Evolutionary conservation across 345 rosid genomes (phyloP).

Genomic region (Passiflora organensis): DNA sequence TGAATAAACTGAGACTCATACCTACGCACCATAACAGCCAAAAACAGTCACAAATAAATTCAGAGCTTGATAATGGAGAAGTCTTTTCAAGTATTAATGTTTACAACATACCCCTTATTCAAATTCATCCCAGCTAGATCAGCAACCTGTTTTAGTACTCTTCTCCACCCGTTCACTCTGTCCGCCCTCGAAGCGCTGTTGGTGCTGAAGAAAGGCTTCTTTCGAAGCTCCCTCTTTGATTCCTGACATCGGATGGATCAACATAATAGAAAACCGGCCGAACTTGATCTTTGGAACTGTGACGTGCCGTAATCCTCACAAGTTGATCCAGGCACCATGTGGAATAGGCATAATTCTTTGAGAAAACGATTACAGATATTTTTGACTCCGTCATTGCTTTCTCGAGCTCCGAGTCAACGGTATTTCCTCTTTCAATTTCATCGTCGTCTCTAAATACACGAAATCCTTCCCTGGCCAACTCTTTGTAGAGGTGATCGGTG

Average conservation of each 20-base stretch:
- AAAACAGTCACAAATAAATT: background rate
- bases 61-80: background rate
- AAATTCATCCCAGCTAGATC: background rate
- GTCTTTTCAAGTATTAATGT: too few relatives aligned
- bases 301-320: background rate
- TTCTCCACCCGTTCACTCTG: background rate
- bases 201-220: background rate
- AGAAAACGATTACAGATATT: background rate
- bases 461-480: background rate
- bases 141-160: background rate
- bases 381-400: slow-evolving; percentile 1
- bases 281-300: background rate
- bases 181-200: background rate
- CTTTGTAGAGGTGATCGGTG: background rate
- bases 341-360: background rate
- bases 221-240: background rate
- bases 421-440: background rate
- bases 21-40: too few relatives aligned
- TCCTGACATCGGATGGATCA: background rate
- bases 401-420: background rate
- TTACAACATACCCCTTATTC: background rate
- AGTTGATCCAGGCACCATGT: background rate
- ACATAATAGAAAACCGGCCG: slow-evolving; percentile 9
- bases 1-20: too few relatives aligned
- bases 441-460: background rate